Base-by-base conservation (phyloP, 2,329 filamentous ascomycete species). In the Pseudocercospora fuligena region DNA sequence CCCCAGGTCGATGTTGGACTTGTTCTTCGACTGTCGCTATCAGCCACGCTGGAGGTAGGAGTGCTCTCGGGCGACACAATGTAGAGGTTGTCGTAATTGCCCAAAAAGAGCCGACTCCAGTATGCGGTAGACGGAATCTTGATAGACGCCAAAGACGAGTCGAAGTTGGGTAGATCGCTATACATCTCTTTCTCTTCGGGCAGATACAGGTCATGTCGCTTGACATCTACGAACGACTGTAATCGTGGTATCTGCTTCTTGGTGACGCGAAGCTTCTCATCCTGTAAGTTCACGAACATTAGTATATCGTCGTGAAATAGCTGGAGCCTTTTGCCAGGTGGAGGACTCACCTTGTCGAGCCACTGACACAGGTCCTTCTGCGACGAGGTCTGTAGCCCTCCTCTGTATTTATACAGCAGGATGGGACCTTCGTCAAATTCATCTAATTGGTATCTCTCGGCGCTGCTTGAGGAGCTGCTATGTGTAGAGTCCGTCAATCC, bases 81-180 rank as follows among this genome's bases (percentile, higher is more conserved):
- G 73, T 82, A 85, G n/a, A 85, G 77, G 40, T 84, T 79, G 25
- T 82, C 78, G 68, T 79, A 84, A 64, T 78, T 80, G 64, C 82
- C 80, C 64, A 82, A 75, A 16, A 84, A 72, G 68, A 83, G 74
- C 46, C 81, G 78, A 66, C 81, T 82, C 78, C 81, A 82, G 70
- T 82, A 83, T 9, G 81, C 80, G 31, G 73, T 72, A 11, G 76
- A 78, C 5, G 82, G 82, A 23, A 85, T 76, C 57, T 81, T 80
- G 65, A 85, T 77, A 61, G 82, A 82, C 21, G 83, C 82, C 61
- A 84, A 75, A 1, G 79, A 81, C n/a, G 78, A 78, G 72, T 83
- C 81, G 74, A 79, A 79, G 60, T 82, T 82, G 29, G 82, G 81
- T 23, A 73, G 73, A 11, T 73, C 58, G n/a, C 64, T 61, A 70